Evolutionary conservation across 305 asterid species (phyloP), one percentile per base, ranked within the genome.

Genomic region (Solanum hybrid): DNA sequence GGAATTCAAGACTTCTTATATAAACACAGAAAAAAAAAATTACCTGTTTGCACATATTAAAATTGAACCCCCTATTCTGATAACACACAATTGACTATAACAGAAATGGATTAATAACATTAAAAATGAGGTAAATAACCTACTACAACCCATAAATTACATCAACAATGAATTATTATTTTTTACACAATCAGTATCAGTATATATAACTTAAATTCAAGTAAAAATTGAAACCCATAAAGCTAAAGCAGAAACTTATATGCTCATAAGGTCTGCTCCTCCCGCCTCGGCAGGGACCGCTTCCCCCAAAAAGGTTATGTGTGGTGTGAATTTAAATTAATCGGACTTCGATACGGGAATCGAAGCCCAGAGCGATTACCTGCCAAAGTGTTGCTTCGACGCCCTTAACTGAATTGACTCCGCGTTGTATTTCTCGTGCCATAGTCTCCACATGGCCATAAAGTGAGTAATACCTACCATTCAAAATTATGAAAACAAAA

Each of bases 381-480:
- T 93, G 96, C 98, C 99, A 97, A 85, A 97, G 97, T 11, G 97
- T 96, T n/a, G 98, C 98, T 93, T 97, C 97, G 85, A 96, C 98
- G 90, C 91, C 98, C 88, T 95, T 92, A 84, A 96, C 96, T 2
- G 98, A 91, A 91, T 92, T 94, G 83, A 96, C 99, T 22, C 99
- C 98, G 91, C 87, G 93, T 51, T 93, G 98, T 68, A 95, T 94
- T 89, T 97, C 98, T 91, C 98, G 93, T 14, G 98, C 98, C 98
- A 97, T 95, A 87, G 36, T 91, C 89, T 95, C 99, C 78, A 97
- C 99, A 90, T 97, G 98, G 33, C 99, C 98, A 76, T 97, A 93
- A 89, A 93, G 90, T 24, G 99, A 96, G 89, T 97, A 97, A 92
- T 93, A 97, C 93, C 99, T 97, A 41, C 65, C 45, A 37, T 26